phyloP scores from a whole-genome alignment of 208 protist species.

The Polymyxa betae region DNA sequence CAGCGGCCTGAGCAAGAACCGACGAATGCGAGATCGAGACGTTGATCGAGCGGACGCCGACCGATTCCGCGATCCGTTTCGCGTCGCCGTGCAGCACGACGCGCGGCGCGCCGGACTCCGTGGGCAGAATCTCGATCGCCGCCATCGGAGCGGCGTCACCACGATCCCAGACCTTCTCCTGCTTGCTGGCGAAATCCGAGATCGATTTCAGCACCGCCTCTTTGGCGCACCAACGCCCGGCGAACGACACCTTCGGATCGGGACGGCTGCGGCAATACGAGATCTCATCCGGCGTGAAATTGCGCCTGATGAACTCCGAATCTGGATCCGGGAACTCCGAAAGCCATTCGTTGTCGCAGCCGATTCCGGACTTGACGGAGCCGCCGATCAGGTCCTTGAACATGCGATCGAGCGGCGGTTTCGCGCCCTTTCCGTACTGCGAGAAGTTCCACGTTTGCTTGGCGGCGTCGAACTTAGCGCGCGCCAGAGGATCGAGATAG shows the following conservation, averaged over 20 bases:
- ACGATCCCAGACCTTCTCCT: constrained; percentile 24
- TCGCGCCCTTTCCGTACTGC: constrained; percentile 35
- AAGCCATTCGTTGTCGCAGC: constrained; percentile 56
- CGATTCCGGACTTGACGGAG: constrained; percentile 61
- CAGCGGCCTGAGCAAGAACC: not conserved
- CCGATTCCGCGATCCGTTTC: not conserved
- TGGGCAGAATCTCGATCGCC: constrained; percentile 34
- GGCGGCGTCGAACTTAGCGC: not conserved
- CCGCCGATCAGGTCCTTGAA: constrained; percentile 61
- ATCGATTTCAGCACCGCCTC: constrained; percentile 76
- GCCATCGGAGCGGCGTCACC: not conserved
- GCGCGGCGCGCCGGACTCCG: not conserved
- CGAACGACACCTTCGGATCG: constrained; percentile 63
- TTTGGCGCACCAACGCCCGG: constrained; percentile 74
- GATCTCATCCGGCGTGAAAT: constrained; percentile 74
- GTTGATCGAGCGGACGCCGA: not conserved
- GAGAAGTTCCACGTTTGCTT: not conserved
- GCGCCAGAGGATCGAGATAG: not conserved
- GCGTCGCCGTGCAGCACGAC: constrained; percentile 15
- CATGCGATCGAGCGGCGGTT: constrained; percentile 55
- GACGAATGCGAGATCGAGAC: constrained; percentile 38
- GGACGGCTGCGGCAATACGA: constrained; percentile 61
- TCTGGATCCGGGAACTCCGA: constrained; percentile 7
- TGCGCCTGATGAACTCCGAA: constrained; percentile 69
- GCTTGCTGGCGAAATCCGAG: not conserved